phyloP scores from a whole-genome alignment of 352 stramenopile species.

The Phytophthora foliorum region DNA sequence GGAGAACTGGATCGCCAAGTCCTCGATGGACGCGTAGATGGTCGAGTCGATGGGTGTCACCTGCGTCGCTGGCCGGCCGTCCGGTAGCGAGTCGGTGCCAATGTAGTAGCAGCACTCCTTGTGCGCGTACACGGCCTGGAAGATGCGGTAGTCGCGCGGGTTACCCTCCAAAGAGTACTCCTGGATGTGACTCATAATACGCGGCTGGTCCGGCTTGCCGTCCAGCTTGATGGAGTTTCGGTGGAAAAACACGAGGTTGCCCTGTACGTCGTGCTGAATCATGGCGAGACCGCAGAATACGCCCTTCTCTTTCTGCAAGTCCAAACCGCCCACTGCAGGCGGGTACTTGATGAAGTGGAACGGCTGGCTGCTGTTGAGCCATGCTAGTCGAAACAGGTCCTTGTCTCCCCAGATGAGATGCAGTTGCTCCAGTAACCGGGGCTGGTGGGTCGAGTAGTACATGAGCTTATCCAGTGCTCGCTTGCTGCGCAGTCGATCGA shows the following conservation, averaged over 20 bases:
- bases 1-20: slow-evolving; percentile 84
- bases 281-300: slow-evolving; percentile 88
- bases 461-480: slow-evolving; percentile 87
- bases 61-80: slow-evolving; percentile 76
- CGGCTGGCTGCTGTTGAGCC: slow-evolving; percentile 78
- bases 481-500: slow-evolving; percentile 82
- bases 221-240: slow-evolving; percentile 89
- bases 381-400: slow-evolving; percentile 86
- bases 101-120: slow-evolving; percentile 92
- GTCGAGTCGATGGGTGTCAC: slow-evolving; percentile 77
- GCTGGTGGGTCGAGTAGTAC: slow-evolving; percentile 85
- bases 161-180: slow-evolving; percentile 79
- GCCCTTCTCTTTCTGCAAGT: slow-evolving; percentile 70
- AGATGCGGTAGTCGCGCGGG: slow-evolving; percentile 83
- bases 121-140: slow-evolving; percentile 82
- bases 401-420: slow-evolving; percentile 91
- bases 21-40: slow-evolving; percentile 80
- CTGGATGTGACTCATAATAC: slow-evolving; percentile 87
- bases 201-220: slow-evolving; percentile 69
- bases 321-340: slow-evolving; percentile 76
- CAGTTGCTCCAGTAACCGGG: slow-evolving; percentile 73
- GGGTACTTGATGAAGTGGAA: slow-evolving; percentile 85
- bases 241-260: slow-evolving; percentile 89
- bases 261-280: slow-evolving; percentile 89
- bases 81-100: slow-evolving; percentile 65